Base-by-base conservation (phyloP, 371 early-diverging fungal species). In the Neoconidiobolus thromboides region DNA sequence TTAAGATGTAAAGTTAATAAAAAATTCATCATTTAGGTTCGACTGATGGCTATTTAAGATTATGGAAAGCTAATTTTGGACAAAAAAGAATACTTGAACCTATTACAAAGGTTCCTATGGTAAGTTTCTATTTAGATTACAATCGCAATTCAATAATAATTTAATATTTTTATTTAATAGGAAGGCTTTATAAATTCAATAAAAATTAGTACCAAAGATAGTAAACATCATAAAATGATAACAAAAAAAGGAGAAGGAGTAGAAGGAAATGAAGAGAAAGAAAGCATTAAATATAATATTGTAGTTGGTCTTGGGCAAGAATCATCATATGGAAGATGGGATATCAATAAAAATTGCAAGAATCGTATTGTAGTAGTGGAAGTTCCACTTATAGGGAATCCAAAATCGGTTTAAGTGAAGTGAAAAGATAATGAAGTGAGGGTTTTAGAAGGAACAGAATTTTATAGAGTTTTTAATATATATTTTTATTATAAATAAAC, bases 251-350 rank as follows among this genome's bases (percentile, higher is more conserved):
- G 26, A 26, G 26, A 26, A 26, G 26, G 26, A 26, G 26, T 26
- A 26, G 26, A 26, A 26, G 26, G 26, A 26, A 26, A 26, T 26
- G 26, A 26, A 26, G 26, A 26, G 26, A 26, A 26, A 26, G 26
- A 26, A 26, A 26, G 26, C 26, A 26, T 26, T 26, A 26, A 26
- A 26, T 26, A 26, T 26, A 26, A 26, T 26, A 26, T 0, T 92
- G 82, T 7, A 71, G 86, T 38, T 93, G 93, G 26, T 26, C 26
- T 26, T 26, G 26, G 26, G 12, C 87, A 90, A 68, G 94, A 96
- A 67, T 86, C 86, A 61, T 75, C 81, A 60, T 60, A 83, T 49
- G 97, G 97, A n/a, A 80, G 97, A 50, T 96, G 97, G 97, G 67
- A 81, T 68, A 71, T 78, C 63, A 63, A 80, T 62, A 79, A 80